Percentiles rank a stretch among this genome's conserved stretches.
Conservation (phyloP, 2,329 filamentous ascomycete genomes). For the Aschersonia sp. region DNA sequence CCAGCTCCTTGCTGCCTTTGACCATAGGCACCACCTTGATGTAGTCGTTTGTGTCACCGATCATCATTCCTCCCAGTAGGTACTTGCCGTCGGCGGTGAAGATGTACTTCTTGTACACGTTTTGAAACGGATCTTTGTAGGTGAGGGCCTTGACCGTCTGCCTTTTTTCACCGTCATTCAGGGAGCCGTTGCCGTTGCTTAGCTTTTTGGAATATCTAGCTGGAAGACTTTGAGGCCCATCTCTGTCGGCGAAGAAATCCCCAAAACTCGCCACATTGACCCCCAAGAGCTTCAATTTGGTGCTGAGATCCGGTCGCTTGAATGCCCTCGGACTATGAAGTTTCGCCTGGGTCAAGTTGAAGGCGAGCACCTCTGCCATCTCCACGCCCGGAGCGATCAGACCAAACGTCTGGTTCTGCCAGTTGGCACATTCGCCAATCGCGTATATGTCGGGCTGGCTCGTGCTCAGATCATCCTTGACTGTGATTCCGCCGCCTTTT, state of each 20-base stretch:
- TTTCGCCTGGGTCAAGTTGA: slow-evolving; percentile 77
- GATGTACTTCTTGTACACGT: slow-evolving; percentile 87
- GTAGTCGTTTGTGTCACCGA: slow-evolving; percentile 83
- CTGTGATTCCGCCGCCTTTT: slow-evolving; percentile 61
- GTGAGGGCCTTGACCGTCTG: slow-evolving; percentile 61
- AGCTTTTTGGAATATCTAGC: slow-evolving; percentile 29
- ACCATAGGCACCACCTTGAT: slow-evolving; percentile 80
- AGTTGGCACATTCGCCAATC: slow-evolving; percentile 83
- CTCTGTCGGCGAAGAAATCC: slow-evolving; percentile 81
- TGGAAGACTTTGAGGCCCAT: slow-evolving; percentile 66
- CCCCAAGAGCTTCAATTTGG: slow-evolving; percentile 77
- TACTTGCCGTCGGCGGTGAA: slow-evolving; percentile 86
- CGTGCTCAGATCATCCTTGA: slow-evolving; percentile 54
- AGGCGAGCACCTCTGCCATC: slow-evolving; percentile 84
- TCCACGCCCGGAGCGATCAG: slow-evolving; percentile 82
- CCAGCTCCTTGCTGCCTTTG: slow-evolving; percentile 66
- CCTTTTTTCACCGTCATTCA: not conserved
- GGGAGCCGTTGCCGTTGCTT: slow-evolving; percentile 1
- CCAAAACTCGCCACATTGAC: slow-evolving; percentile 90
- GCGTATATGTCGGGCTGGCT: slow-evolving; percentile 65
- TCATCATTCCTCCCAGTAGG: slow-evolving; percentile 92
- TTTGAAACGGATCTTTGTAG: slow-evolving; percentile 77
- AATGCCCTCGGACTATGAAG: slow-evolving; percentile 56
- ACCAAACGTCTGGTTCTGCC: slow-evolving; percentile 75
- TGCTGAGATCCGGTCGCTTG: slow-evolving; percentile 76